Conservation (phyloP, 371 early-diverging fungal species). For the Smittium culicis region DNA sequence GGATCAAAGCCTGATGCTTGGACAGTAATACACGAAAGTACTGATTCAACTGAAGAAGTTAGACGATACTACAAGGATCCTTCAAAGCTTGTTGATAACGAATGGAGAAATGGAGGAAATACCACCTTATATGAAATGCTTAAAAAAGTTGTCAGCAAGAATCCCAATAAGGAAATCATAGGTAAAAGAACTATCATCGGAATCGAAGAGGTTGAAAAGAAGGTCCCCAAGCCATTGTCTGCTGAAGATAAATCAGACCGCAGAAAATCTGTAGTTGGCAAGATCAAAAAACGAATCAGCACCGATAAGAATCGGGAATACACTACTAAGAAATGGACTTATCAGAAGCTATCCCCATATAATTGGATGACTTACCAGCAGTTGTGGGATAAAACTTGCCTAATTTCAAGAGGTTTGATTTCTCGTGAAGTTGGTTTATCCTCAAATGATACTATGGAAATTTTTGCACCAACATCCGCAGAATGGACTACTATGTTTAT, state of each 20-base stretch:
- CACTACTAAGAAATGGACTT: constrained; percentile 43
- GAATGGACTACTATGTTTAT: constrained; percentile 29
- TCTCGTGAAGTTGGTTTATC: constrained; percentile 37
- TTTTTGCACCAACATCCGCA: constrained; percentile 39
- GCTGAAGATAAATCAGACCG: too few species aligned
- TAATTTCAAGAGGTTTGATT: constrained; percentile 35
- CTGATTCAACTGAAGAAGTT: too few species aligned
- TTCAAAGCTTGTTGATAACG: not conserved
- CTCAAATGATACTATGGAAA: constrained; percentile 36
- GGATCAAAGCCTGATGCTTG: not conserved
- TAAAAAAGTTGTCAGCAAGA: not conserved
- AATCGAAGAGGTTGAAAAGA: constrained; percentile 1
- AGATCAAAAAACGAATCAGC: not conserved
- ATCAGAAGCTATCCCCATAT: constrained; percentile 33
- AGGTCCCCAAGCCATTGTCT: not conserved
- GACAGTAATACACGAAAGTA: not conserved
- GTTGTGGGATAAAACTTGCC: constrained; percentile 15
- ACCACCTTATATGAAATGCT: not conserved
- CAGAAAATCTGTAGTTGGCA: not conserved
- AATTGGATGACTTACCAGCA: constrained; percentile 41
- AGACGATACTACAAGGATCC: constrained; percentile 7
- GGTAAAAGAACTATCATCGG: constrained; percentile 1
- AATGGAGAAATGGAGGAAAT: not conserved
- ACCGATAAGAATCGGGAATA: too few species aligned
- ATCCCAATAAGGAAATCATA: not conserved